These are phyloP conservation scores for Arachnopeziza araneosa DNA, from an alignment of 2,329 filamentous ascomycete genomes.

Conservation along the genomic window DNA sequence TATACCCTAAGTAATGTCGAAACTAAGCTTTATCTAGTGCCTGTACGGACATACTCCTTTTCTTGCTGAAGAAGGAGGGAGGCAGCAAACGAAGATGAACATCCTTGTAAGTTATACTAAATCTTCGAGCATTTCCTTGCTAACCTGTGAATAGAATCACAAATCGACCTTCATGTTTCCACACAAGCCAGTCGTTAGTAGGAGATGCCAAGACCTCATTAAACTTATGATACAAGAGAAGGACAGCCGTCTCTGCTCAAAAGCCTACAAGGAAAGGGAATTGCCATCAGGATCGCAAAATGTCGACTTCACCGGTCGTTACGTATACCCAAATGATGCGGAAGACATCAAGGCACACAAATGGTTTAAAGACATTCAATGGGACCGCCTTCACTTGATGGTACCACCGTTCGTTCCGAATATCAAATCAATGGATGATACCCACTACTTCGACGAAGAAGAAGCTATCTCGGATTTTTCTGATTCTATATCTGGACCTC, in stretches of 20 bases:
- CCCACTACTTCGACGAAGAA: slow-evolving; percentile 86
- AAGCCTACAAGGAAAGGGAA: slow-evolving; percentile 67
- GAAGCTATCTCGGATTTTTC: slow-evolving; percentile 63
- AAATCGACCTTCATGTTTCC: slow-evolving; percentile 67
- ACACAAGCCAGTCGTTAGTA: slow-evolving; percentile 55
- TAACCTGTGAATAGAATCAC: slow-evolving; percentile 48
- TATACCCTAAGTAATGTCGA: not conserved
- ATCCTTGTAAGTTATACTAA: slow-evolving; percentile 57
- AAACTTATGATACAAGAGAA: slow-evolving; percentile 66
- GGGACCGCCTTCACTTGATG: slow-evolving; percentile 67
- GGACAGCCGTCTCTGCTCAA: slow-evolving; percentile 69
- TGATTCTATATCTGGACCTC: slow-evolving; percentile 33
- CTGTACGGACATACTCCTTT: slow-evolving; percentile 91
- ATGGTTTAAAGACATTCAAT: slow-evolving; percentile 77
- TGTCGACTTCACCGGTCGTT: slow-evolving; percentile 43
- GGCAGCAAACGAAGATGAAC: slow-evolving; percentile 78
- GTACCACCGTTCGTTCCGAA: slow-evolving; percentile 75
- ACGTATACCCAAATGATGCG: slow-evolving; percentile 79
- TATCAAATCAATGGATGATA: slow-evolving; percentile 63
- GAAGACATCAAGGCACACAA: slow-evolving; percentile 84
- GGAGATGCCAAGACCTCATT: slow-evolving; percentile 73
- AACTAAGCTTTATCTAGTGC: slow-evolving; percentile 44
- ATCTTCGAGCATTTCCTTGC: not conserved
- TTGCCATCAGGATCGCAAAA: slow-evolving; percentile 12
- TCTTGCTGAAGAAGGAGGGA: slow-evolving; percentile 64